Percentiles rank a stretch among this genome's conserved stretches.
phyloP scores from a whole-genome alignment of 225 moss, liverwort and hornwort genomes.

The Rhytidiadelphus loreus region DNA sequence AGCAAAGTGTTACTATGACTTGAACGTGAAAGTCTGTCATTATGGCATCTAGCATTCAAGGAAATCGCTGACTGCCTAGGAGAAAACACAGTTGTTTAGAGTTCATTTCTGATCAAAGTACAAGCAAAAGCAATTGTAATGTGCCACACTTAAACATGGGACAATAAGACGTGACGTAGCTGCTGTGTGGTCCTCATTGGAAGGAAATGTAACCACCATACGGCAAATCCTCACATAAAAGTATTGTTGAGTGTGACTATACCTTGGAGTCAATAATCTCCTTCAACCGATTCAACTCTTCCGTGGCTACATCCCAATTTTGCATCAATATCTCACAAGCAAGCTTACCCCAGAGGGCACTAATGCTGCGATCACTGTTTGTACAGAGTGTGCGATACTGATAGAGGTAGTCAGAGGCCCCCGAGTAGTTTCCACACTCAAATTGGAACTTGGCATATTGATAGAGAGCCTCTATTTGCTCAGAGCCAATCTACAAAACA shows the following conservation, averaged over 20 bases:
- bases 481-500: slow-evolving; percentile 73
- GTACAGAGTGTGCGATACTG: slow-evolving; percentile 94
- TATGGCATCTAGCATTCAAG: neutral
- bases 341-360: slow-evolving; percentile 95
- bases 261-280: slow-evolving; percentile 96
- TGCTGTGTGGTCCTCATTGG: neutral
- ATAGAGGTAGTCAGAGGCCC: slow-evolving; percentile 86
- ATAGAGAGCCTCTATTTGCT: slow-evolving; percentile 95
- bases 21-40: neutral
- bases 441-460: slow-evolving; percentile 95
- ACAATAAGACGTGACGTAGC: neutral
- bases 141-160: neutral
- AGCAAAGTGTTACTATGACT: neutral
- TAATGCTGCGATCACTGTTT: slow-evolving; percentile 88
- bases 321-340: slow-evolving; percentile 96
- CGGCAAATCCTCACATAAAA: neutral
- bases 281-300: slow-evolving; percentile 85
- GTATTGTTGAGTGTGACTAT: neutral
- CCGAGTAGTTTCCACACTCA: slow-evolving; percentile 93
- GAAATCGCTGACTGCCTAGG: neutral
- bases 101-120: neutral
- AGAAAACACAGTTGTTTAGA: neutral
- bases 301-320: slow-evolving; percentile 95
- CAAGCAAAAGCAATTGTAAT: neutral
- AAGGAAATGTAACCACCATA: neutral